A percentile compares a stretch with the other conserved stretches of the same genome.
Evolutionary conservation across 345 rosid species (phyloP).

Genomic region (Brassica rapa): DNA sequence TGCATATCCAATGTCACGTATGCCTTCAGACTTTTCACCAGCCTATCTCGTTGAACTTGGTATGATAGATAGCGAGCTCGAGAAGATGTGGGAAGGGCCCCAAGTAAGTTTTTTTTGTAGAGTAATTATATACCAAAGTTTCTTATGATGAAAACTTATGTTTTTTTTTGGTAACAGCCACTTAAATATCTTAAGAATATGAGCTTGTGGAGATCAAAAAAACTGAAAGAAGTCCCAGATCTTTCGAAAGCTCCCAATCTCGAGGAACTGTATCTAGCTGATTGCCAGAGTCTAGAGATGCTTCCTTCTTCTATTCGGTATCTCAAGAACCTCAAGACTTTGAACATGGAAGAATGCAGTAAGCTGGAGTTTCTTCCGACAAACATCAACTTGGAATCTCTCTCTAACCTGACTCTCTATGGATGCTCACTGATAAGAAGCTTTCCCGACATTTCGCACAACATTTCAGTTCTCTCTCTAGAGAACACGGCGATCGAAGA

Average conservation of each 20-base stretch:
- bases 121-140: not conserved
- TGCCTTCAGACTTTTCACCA: slow-evolving; percentile 5
- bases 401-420: not conserved
- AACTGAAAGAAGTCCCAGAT: slow-evolving; percentile 14
- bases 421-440: slow-evolving; percentile 3
- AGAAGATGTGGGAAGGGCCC: not conserved
- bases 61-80: slow-evolving; percentile 8
- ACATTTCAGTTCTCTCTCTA: not conserved
- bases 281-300: slow-evolving; percentile 12
- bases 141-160: not conserved
- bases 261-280: not conserved
- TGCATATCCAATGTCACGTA: slow-evolving; percentile 2
- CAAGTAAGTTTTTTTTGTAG: not conserved
- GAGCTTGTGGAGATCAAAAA: not conserved
- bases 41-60: slow-evolving; percentile 1
- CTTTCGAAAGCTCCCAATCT: slow-evolving; percentile 16
- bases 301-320: slow-evolving; percentile 12
- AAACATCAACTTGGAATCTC: slow-evolving; percentile 3
- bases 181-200: slow-evolving; percentile 8
- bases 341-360: slow-evolving; percentile 8
- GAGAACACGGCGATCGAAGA: not conserved
- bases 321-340: slow-evolving; percentile 10
- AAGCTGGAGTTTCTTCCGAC: slow-evolving; percentile 3
- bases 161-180: not conserved
- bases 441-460: not conserved